Conservation (phyloP, 176 grass and related monocot genomes). For the Elymus sibiricus region DNA sequence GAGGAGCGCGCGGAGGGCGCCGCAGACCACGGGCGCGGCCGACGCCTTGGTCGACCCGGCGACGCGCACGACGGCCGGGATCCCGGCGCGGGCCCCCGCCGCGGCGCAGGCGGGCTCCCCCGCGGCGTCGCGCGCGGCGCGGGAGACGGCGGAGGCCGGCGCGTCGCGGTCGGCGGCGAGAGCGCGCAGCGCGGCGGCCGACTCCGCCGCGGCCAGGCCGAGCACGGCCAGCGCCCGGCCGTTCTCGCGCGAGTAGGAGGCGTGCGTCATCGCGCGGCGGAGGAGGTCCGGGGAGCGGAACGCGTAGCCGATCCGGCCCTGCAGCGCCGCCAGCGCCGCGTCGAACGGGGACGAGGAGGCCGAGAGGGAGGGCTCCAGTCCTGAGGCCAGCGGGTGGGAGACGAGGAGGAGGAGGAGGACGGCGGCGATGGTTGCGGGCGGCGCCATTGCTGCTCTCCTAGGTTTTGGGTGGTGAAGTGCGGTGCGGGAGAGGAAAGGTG, state of each 20-base stretch:
- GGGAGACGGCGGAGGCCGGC: slow-evolving; percentile 33
- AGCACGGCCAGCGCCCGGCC: slow-evolving; percentile 52
- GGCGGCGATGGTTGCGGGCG: background rate
- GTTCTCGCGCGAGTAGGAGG: slow-evolving; percentile 69
- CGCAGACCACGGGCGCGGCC: slow-evolving; percentile 39
- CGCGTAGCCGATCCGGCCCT: slow-evolving; percentile 40
- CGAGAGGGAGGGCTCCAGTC: accelerated
- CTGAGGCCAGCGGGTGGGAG: background rate
- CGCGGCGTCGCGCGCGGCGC: slow-evolving; percentile 8
- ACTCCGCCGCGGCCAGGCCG: slow-evolving; percentile 49
- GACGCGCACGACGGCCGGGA: slow-evolving; percentile 51
- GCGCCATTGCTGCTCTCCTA: background rate
- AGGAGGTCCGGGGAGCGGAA: slow-evolving; percentile 45
- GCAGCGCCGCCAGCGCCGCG: slow-evolving; percentile 50
- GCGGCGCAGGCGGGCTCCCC: slow-evolving; percentile 29
- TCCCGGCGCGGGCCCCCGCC: slow-evolving; percentile 7
- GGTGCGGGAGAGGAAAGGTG: background rate
- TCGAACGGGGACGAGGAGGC: slow-evolving; percentile 39
- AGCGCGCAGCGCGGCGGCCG: slow-evolving; percentile 35
- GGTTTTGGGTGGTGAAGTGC: background rate
- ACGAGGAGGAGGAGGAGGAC: background rate
- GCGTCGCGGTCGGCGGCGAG: slow-evolving; percentile 45
- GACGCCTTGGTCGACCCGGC: slow-evolving; percentile 35
- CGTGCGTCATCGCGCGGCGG: slow-evolving; percentile 61
- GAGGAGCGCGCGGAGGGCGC: slow-evolving; percentile 51